Base-by-base conservation (phyloP, 495 filamentous ascomycete genomes). In the Ascobolus immersus region DNA sequence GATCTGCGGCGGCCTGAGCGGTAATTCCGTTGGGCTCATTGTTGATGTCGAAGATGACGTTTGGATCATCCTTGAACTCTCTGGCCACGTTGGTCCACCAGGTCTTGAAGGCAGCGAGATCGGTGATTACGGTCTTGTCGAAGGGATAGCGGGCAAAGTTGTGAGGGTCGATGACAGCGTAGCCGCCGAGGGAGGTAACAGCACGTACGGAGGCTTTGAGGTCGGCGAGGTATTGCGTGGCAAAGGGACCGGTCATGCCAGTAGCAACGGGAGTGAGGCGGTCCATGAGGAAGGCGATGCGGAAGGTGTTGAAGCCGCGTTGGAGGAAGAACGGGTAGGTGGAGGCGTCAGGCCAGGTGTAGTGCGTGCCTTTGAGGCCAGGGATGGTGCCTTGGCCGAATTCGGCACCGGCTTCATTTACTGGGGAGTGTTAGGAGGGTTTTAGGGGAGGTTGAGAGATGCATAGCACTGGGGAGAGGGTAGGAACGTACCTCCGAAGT, bases 11-110 rank as follows among this genome's bases (percentile, higher is more conserved):
- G 8, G 73, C 65, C 18, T 47, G 52, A 51, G 76, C 69, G 44
- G 71, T 65, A 61, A 75, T 73, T 52, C 67, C 67, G 52, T 77
- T 60, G 55, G 65, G 77, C 52, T 77, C 73, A 51, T 79, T 79
- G 62, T 77, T 73, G 57, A 55, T 60, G 43, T 64, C 56, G 38
- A 73, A 76, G 52, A 77, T 63, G 40, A 77, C 69, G 34, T 61
- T 61, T 23, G 54, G 44, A 56, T 77, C 67, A 37, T 43, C 45
- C 26, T 56, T 59, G 47, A 71, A 77, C 22, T 64, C 59, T 0
- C 50, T 55, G 4, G 71, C 73, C 10, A 76, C 49, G 20, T 57
- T 71, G 33, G 51, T 58, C 62, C 71, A 79, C 55, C 64, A 77
- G 5, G 62, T 50, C 18, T 59, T 48, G 49, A 77, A 77, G 39